Evolutionary conservation across 257 asterid genomes (phyloP).

Genomic region (Fraxinus cuspidata): DNA sequence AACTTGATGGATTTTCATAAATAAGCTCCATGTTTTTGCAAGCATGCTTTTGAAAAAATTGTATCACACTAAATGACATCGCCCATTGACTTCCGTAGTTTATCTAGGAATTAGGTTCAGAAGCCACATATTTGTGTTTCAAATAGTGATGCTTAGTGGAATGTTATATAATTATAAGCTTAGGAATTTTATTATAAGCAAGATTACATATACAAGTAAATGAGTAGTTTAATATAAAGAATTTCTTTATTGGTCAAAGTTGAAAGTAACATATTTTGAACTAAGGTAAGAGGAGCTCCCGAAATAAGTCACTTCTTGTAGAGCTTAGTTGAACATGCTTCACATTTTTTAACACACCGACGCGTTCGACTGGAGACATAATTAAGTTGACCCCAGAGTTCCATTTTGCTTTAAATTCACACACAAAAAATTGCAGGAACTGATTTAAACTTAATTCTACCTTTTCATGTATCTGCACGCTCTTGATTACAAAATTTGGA

Average conservation of each 20-base stretch:
- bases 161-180: not conserved
- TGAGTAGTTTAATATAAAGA: not conserved
- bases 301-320: not conserved
- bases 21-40: not conserved
- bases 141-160: not conserved
- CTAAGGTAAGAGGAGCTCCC: not conserved
- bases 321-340: not conserved
- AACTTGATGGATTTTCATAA: not conserved
- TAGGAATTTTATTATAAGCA: not conserved
- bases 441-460: constrained; percentile 26
- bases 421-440: not conserved
- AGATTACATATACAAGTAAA: not conserved
- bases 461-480: constrained; percentile 42
- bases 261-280: not conserved
- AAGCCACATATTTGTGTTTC: not conserved
- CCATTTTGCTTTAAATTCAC: constrained; percentile 10
- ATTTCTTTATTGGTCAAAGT: not conserved
- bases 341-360: not conserved
- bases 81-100: not conserved
- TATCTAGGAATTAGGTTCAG: not conserved
- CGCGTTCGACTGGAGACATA: constrained; percentile 1
- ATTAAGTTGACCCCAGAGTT: constrained; percentile 1
- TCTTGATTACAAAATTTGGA: constrained; percentile 32
- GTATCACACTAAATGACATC: not conserved
- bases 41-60: not conserved